Percentiles rank a stretch among this genome's conserved stretches.
These are phyloP conservation scores for Chalaropsis thielavioides DNA, from an alignment of 2,329 filamentous ascomycete species.

Conservation along the genomic window DNA sequence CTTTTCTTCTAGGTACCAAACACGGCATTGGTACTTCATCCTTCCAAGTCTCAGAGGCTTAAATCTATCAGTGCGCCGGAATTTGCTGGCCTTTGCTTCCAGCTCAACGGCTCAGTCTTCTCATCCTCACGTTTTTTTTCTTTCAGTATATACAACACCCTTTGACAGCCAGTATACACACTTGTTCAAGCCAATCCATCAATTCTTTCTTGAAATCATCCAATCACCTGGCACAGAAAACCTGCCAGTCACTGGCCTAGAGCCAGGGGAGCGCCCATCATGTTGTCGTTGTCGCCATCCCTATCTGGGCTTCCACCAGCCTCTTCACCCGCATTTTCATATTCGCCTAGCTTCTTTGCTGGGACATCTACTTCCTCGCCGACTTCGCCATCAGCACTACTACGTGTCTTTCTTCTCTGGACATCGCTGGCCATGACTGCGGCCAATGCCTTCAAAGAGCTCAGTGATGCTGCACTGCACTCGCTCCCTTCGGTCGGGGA, in stretches of 20 bases:
- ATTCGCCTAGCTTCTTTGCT: conserved; percentile 17
- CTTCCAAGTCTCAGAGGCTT: background rate
- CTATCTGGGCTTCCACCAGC: conserved; percentile 7
- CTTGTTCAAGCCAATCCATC: background rate
- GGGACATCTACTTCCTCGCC: background rate
- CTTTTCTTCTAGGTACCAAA: background rate
- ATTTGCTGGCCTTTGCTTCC: background rate
- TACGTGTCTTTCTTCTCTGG: conserved; percentile 1
- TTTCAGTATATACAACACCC: no score
- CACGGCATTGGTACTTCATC: background rate
- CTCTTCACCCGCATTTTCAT: conserved; percentile 19
- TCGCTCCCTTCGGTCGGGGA: conserved; percentile 55
- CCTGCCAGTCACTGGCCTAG: background rate
- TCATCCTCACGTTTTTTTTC: background rate
- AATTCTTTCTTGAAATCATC: background rate
- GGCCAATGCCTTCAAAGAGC: conserved; percentile 29
- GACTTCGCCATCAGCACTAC: conserved; percentile 19
- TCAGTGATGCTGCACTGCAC: conserved; percentile 63
- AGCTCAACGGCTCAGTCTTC: background rate
- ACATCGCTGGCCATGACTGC: conserved; percentile 8
- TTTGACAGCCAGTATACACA: background rate
- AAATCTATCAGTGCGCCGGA: background rate
- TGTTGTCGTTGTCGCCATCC: background rate
- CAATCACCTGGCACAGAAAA: background rate
- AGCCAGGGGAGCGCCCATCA: background rate